Evolutionary conservation across 129 eudicot species (phyloP).

Genomic region (Rutidosis leptorrhynchoides): DNA sequence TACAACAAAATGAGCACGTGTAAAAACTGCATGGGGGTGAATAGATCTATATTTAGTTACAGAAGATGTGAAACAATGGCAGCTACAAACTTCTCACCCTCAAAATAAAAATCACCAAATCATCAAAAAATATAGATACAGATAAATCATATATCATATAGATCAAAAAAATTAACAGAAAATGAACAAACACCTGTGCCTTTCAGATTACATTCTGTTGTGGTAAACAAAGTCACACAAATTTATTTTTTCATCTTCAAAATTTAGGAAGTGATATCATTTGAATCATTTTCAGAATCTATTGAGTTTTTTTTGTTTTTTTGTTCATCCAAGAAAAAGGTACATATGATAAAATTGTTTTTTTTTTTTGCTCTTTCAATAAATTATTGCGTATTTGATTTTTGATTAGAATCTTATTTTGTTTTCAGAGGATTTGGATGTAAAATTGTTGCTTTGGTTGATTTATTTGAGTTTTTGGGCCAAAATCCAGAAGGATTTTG

Average conservation of each 20-base stretch:
- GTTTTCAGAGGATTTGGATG: conserved; percentile 24
- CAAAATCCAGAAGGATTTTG: conserved; percentile 35
- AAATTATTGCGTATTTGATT: conserved; percentile 12
- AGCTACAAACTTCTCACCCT: conserved; percentile 19
- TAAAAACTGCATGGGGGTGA: conserved; percentile 20
- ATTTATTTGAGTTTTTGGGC: conserved; percentile 21
- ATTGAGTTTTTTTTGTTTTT: neutral
- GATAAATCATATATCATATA: no score
- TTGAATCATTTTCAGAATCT: neutral
- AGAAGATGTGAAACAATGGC: conserved; percentile 21
- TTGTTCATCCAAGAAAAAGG: conserved; percentile 16
- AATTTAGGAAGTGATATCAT: neutral
- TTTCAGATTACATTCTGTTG: conserved; percentile 18
- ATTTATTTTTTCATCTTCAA: neutral
- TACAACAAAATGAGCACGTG: neutral
- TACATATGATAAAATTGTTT: neutral
- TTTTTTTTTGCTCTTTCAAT: neutral
- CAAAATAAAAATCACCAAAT: conserved; percentile 14
- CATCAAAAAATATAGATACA: conserved; percentile 31
- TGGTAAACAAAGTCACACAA: neutral
- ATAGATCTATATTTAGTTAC: conserved; percentile 20
- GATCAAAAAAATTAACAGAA: neutral
- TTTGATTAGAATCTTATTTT: conserved; percentile 3
- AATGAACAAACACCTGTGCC: conserved; percentile 25
- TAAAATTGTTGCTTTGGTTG: conserved; percentile 22